These are phyloP conservation scores for Rosa multiflora DNA, from an alignment of 306 rosid genomes.

Conservation along the genomic window DNA sequence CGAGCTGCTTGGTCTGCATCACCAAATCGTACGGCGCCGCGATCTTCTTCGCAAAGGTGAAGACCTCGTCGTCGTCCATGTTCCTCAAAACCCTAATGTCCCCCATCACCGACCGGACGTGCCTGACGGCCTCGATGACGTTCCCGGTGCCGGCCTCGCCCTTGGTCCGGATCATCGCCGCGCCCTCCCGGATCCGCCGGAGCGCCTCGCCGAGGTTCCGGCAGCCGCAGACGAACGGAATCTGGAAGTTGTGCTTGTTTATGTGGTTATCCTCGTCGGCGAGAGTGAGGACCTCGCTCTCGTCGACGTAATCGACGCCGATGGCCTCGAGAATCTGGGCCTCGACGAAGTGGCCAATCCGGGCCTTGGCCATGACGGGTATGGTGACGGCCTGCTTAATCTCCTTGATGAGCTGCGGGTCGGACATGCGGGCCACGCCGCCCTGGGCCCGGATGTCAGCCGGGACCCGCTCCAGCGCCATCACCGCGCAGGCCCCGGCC, in stretches of 20 bases:
- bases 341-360: conserved; percentile 87
- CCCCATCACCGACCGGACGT: conserved; percentile 79
- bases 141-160: conserved; percentile 92
- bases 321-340: conserved; percentile 89
- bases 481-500: conserved; percentile 89
- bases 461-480: conserved; percentile 87
- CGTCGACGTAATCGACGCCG: conserved; percentile 83
- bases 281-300: conserved; percentile 73
- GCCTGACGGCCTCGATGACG: conserved; percentile 77
- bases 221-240: conserved; percentile 90
- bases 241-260: conserved; percentile 83
- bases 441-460: conserved; percentile 87
- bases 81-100: conserved; percentile 71
- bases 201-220: conserved; percentile 89
- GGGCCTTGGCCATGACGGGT: conserved; percentile 94
- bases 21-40: conserved; percentile 86
- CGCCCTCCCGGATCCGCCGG: conserved; percentile 77
- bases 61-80: conserved; percentile 93
- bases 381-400: conserved; percentile 83
- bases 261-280: conserved; percentile 87
- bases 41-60: conserved; percentile 70
- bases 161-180: conserved; percentile 90
- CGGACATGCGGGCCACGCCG: conserved; percentile 87
- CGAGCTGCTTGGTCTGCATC: conserved; percentile 88
- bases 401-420: conserved; percentile 81